Base-by-base conservation (phyloP, 148 eudicot genomes). In the Talinum fruticosum region DNA sequence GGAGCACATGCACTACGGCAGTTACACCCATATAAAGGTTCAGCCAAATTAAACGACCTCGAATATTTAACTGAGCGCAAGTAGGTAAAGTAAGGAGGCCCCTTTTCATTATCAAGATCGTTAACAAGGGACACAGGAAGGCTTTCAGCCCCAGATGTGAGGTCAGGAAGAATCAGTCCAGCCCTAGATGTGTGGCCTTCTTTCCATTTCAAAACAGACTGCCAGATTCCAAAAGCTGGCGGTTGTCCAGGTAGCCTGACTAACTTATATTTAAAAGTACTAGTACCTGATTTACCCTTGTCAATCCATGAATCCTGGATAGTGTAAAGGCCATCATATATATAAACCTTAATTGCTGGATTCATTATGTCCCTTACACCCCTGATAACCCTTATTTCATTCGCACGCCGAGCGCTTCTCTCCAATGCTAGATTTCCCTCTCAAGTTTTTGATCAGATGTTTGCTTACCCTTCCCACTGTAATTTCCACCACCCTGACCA, bases 401-500 rank as follows among this genome's bases (percentile, higher is more conserved):
- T 91, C 51, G 80, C 90, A 14, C 96, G 88, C 28, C 89, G 89
- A 78, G 89, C 79, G 82, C 93, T 93, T 84, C 88, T 93, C 78
- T 96, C 97, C 79, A 96, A 75, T 76, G 97, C 97, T 47, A 92
- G 87, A 83, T 92, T 96, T 65, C 97, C 79, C 94, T 89, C 77
- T 88, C 99, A 30, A 96, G 97, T 81, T 93, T 96, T 81, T 96
- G 97, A 84, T 96, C 99, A 79, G 85, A 81, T 54, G 85, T 80
- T 75, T 72, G 81, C 47, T 86, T 87, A 68, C 90, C 93, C 82
- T 76, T 91, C 71, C 87, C 83, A 41, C 75, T 81, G 34, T 91
- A 79, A 75, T 83, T 85, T 64, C 97, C 97, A 82, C 97, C 97
- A 83, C 99, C 97, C 53, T 93, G 97, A 69, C 99, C 99, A 70